Evolutionary conservation across 208 protist species (phyloP), one percentile per base, ranked within the genome.

Genomic region (Strigomonas culicis): DNA sequence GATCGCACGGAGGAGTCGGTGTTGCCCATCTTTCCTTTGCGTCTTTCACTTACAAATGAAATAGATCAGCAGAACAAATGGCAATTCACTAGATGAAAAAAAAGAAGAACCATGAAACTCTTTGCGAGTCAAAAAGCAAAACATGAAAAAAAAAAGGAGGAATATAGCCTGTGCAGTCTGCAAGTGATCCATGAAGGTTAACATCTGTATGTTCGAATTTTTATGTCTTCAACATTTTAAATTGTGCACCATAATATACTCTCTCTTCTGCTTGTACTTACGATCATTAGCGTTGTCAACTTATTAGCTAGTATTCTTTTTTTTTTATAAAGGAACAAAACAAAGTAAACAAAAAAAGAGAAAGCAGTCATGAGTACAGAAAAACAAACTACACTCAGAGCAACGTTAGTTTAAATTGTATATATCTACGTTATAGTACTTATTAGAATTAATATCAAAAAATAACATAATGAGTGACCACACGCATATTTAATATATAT

Each of bases 121-220:
- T 24, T 4, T 24, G 4, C 2, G n/a, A n/a, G 4, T 24, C 3
- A 21, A 21, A 49, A 21, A 49, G 17, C 6, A 17, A 6, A 17
- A 41, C 13, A 41, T 41, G 8, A 58, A 58, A 58, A 34, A 58
- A 58, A 58, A 58, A 34, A n/a, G 11, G 32, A 19, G 6, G 11
- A 21, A 17, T 17, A n/a, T 46, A 17, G 10, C 10, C 39, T 10
- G 17, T 46, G 10, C 11, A 10, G 10, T 46, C 10, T n/a, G n/a
- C n/a, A n/a, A n/a, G n/a, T n/a, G n/a, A n/a, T n/a, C n/a, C n/a
- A n/a, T n/a, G n/a, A n/a, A n/a, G n/a, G n/a, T n/a, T n/a, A n/a
- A n/a, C n/a, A n/a, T 10, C 17, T 46, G 10, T 46, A 46, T 17
- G 10, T 46, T 46, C 11, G 10, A n/a, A 17, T 10, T n/a, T 46